These are phyloP conservation scores for Pisolithus sp. DNA, from an alignment of 768 basidiomycete genomes.

Conservation along the genomic window DNA sequence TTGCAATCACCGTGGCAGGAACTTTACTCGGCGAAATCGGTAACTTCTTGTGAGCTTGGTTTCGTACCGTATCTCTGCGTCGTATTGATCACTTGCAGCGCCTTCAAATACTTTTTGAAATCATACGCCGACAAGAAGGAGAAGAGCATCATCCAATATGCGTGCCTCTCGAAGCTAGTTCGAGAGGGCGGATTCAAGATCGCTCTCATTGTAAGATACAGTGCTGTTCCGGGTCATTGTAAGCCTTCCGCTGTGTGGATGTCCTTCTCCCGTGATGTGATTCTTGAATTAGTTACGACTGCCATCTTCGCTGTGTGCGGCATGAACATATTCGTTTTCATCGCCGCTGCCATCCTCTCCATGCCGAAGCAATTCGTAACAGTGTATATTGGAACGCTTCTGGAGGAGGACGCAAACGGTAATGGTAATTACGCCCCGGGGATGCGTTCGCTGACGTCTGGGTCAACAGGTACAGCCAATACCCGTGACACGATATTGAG, in stretches of 20 bases:
- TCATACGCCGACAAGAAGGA: conserved; percentile 73
- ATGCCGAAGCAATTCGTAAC: conserved; percentile 89
- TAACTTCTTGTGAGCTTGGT: conserved; percentile 69
- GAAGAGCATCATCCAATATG: conserved; percentile 49
- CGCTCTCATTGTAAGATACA: conserved; percentile 68
- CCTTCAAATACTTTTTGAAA: conserved; percentile 77
- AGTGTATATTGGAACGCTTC: conserved; percentile 81
- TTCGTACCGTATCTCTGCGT: background rate
- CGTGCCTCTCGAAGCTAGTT: conserved; percentile 60
- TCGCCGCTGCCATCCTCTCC: conserved; percentile 73
- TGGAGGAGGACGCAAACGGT: conserved; percentile 43
- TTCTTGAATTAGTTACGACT: conserved; percentile 58
- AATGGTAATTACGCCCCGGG: background rate
- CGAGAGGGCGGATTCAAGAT: conserved; percentile 86
- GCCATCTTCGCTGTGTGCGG: conserved; percentile 87
- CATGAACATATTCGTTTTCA: conserved; percentile 73
- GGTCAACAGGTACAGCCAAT: conserved; percentile 16
- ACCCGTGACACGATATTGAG: conserved; percentile 58
- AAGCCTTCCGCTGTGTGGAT: conserved; percentile 20
- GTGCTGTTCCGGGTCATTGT: conserved; percentile 87
- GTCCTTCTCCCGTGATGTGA: conserved; percentile 1
- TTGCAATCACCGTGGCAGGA: conserved; percentile 78
- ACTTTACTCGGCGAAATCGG: conserved; percentile 84
- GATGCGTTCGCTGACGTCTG: background rate
- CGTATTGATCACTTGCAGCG: conserved; percentile 36